Evolutionary conservation across 305 asterid species (phyloP), one percentile per base, ranked within the genome.

Genomic region (Solanum hybrid): DNA sequence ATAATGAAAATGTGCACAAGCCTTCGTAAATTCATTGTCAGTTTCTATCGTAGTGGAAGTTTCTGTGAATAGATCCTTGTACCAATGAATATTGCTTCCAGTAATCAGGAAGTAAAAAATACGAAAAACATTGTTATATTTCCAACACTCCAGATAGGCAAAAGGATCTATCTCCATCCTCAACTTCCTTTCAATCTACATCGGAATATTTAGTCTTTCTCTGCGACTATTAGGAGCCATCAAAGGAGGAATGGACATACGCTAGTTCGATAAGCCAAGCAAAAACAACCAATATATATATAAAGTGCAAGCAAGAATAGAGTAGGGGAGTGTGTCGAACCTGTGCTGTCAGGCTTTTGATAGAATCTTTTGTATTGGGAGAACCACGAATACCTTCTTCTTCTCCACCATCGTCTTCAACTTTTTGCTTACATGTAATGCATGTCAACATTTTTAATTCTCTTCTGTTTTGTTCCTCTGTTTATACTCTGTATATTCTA

Each of bases 311-410:
- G n/a, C 35, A 79, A 10, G 38, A 89, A 24, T 79, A 45, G 71
- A 29, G 88, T 36, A 86, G 87, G 78, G 13, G 26, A 77, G 91
- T 73, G 90, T 19, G 75, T 90, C 75, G 91, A 78, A 97, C 99
- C 99, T 98, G 99, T 36, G 94, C 91, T 64, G 98, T 93, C 91
- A 97, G 98, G 97, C 98, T 96, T 96, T 96, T 97, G 96, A 97
- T 97, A 95, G 98, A 95, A 94, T 96, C 98, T 96, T 95, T 97
- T 40, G 96, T 94, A 92, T 89, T 92, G 91, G 99, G 98, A 90
- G 98, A 94, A 93, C 84, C 84, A 4, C 27, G 84, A 77, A 22
- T 19, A 77, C 84, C 15, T 89, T 94, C 99, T 29, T 29, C 29
- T 88, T 95, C 99, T 13, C 90, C 95, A 19, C 89, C 98, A 82